A percentile compares a stretch with the other conserved stretches of the same genome.
Conservation (phyloP, 1,284 basidiomycete genomes). For the Cryptococcus wingfieldii region DNA sequence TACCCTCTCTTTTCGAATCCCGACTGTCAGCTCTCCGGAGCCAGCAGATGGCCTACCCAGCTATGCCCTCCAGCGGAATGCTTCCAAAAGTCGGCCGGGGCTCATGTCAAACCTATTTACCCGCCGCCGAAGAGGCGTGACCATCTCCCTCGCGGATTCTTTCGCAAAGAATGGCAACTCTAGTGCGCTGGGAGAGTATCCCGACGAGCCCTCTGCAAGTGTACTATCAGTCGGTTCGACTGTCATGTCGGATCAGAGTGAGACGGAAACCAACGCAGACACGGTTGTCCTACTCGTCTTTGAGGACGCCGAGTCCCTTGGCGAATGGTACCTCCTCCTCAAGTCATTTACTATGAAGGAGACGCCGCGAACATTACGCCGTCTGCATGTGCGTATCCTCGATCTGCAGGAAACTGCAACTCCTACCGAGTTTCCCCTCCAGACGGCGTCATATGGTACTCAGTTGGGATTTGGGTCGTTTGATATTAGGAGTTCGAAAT, state of each 20-base stretch:
- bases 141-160: not conserved
- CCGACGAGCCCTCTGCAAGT: not conserved
- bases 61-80: not conserved
- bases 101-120: not conserved
- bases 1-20: slow-evolving; percentile 3
- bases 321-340: slow-evolving; percentile 10
- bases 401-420: slow-evolving; percentile 21
- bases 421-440: not conserved
- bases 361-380: slow-evolving; percentile 13
- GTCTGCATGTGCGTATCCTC: slow-evolving; percentile 21
- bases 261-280: not conserved
- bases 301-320: not conserved
- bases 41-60: no score
- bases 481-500: slow-evolving; percentile 6
- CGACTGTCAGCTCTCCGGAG: not conserved
- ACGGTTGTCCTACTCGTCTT: slow-evolving; percentile 5
- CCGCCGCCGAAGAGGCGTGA: not conserved
- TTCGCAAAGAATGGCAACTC: not conserved
- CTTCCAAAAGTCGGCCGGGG: not conserved
- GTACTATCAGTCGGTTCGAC: not conserved
- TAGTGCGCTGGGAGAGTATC: not conserved
- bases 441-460: not conserved
- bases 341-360: not conserved
- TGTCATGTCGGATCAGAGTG: not conserved
- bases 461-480: not conserved